Base-by-base conservation (phyloP, 2,329 filamentous ascomycete species). In the Penicillium brevicompactum region DNA sequence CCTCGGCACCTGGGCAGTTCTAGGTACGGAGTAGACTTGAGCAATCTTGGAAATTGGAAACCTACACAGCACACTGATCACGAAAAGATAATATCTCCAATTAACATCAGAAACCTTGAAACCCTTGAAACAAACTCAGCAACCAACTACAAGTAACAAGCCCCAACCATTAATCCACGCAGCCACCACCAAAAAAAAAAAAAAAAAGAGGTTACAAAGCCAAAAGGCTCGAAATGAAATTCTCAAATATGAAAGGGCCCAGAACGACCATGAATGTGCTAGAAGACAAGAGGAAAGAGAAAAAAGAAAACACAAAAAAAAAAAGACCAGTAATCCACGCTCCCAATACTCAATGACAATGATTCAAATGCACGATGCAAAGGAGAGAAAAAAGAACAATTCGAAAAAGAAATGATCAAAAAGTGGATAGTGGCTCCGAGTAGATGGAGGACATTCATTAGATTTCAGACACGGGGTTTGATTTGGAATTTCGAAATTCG, bases 251-350 rank as follows among this genome's bases (percentile, higher is more conserved):
- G 56, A 60, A 58, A 51, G 52, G 60, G 65, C 56, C 59, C 58
- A 60, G 59, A 62, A 64, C 63, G 66, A 65, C 61, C 63, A 61
- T 60, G 60, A 64, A 68, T 63, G 62, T 67, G 60, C 65, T 67
- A 67, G 66, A 66, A 65, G 66, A 65, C 58, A 45, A 31, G 24
- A 45, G 47, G 49, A 46, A 53, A 38, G 46, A 34, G 43, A 27
- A 47, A 47, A 37, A 53, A 60, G 18, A 18, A 18, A 18, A 18
- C 18, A 18, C 18, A 18, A 51, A 61, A 60, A 57, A 48, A 62
- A 62, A 54, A 63, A 56, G 54, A 44, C 60, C 63, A 63, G 56
- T 59, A 60, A 61, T 57, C 61, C 58, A 64, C 64, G 64, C 62
- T 63, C 65, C 61, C 60, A 63, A 66, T 65, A 64, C 56, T 65